Percentiles rank a stretch among this genome's conserved stretches.
These are phyloP conservation scores for Cystobasidiaceae sp. DNA, from an alignment of 1,284 basidiomycete species.

Conservation along the genomic window DNA sequence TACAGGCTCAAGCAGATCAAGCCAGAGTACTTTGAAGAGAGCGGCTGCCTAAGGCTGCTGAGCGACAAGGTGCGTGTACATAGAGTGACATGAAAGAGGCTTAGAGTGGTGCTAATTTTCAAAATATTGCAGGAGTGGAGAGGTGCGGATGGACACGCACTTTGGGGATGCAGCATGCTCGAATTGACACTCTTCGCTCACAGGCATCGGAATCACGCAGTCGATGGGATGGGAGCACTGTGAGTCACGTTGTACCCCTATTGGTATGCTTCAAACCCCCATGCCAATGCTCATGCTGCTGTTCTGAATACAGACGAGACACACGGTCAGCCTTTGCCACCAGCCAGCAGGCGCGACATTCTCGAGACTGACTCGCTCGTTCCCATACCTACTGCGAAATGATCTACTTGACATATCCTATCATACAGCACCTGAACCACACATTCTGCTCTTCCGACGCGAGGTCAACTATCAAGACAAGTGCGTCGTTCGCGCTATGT, in stretches of 20 bases:
- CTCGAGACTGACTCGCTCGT: too few relatives aligned
- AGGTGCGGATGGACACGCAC: neutral
- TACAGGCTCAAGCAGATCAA: conserved; percentile 30
- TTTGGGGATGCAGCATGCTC: neutral
- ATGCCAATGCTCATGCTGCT: neutral
- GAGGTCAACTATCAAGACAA: conserved; percentile 33
- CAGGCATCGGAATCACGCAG: conserved; percentile 39
- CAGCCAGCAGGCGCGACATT: neutral
- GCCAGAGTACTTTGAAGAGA: conserved; percentile 39
- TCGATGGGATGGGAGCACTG: conserved; percentile 38
- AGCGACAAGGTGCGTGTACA: conserved; percentile 20
- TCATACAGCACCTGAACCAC: conserved; percentile 37
- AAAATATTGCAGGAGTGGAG: conserved; percentile 26
- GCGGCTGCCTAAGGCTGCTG: conserved; percentile 31
- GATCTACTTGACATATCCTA: too few relatives aligned
- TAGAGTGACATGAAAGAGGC: too few relatives aligned
- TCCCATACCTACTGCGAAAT: too few relatives aligned
- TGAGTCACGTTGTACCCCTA: neutral
- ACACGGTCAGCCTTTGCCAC: conserved; percentile 11
- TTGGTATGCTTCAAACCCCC: neutral
- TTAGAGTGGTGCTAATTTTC: too few relatives aligned
- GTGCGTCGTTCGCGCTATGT: neutral
- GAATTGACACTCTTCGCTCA: neutral
- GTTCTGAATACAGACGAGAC: conserved; percentile 9
- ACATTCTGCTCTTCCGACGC: conserved; percentile 40